A percentile compares a stretch with the other conserved stretches of the same genome.
Conservation (phyloP, 768 basidiomycete species). For the Trichaptum fuscoviolaceum region DNA sequence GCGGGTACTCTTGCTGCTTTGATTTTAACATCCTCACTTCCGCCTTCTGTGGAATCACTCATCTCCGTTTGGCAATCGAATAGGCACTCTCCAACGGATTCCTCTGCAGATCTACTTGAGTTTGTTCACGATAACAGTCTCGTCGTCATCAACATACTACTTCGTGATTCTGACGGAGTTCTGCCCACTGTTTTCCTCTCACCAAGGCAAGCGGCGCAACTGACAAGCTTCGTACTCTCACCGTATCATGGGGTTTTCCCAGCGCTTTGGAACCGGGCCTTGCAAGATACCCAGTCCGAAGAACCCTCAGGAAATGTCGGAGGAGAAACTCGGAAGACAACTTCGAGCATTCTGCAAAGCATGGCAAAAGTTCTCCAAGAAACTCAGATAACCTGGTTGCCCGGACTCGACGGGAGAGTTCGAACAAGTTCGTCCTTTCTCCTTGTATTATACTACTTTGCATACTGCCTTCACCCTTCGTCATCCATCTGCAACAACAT, state of each 20-base stretch:
- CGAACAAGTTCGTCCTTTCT: constrained; percentile 32
- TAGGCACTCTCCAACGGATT: not conserved
- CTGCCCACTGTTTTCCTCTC: constrained; percentile 38
- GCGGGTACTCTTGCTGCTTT: constrained; percentile 33
- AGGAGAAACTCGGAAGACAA: constrained; percentile 27
- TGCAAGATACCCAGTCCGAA: constrained; percentile 6
- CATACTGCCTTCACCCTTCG: constrained; percentile 37
- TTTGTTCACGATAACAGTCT: constrained; percentile 10
- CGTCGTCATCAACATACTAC: constrained; percentile 26
- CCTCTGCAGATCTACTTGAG: not conserved
- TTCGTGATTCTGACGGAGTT: constrained; percentile 30
- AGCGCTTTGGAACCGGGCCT: constrained; percentile 22
- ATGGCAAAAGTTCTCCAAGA: constrained; percentile 43
- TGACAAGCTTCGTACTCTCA: constrained; percentile 34
- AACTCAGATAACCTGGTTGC: constrained; percentile 18
- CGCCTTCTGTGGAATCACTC: not conserved
- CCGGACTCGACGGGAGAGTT: constrained; percentile 23
- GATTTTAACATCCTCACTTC: constrained; percentile 19
- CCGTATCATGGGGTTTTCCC: constrained; percentile 29
- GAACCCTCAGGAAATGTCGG: constrained; percentile 18
- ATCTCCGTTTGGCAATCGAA: not conserved
- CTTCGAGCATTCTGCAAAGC: constrained; percentile 37
- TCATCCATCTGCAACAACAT: constrained; percentile 46
- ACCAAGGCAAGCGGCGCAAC: constrained; percentile 32
- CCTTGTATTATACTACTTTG: constrained; percentile 43